Evolutionary conservation across 352 stramenopile species (phyloP), one percentile per base, ranked within the genome.

Genomic region (Plasmopara halstedii): DNA sequence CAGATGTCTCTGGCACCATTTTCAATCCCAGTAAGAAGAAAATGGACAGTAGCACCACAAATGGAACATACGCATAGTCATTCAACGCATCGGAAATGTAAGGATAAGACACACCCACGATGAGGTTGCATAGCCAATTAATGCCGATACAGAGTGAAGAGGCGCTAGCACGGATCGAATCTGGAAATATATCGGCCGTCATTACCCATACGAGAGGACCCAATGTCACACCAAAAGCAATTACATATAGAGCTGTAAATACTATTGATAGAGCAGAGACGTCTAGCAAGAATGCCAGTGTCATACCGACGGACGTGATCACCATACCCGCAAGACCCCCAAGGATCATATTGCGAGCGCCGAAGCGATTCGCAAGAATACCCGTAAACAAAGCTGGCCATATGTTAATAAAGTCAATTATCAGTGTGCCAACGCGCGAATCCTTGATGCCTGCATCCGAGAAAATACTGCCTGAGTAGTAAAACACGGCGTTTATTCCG

Each of bases 61-160:
- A 80, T 21, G 70, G 62, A 39, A 52, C 45, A 27, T 52, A 52
- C 35, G 45, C 45, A 27, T 52, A 52, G 34, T 62, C 54, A 15
- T 58, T 39, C n/a, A 79, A 56, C 5, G 62, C 68, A 33, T 66
- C 63, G 6, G 64, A 66, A 36, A 79, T 62, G 53, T 76, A 82
- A 27, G 72, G 75, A 44, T 73, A 87, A 6, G 59, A 43, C 6
- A 85, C 56, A n/a, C 73, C 73, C 26, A 83, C 58, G 29, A 73
- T 38, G 20, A 85, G 58, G 53, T 81, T 84, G 46, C 51, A 75
- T 14, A 66, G 23, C 64, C 64, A 86, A 53, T 80, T 83, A 32
- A 58, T 58, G 25, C 72, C 63, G 19, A 77, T 73, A 20, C 51
- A 61, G 15, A 61, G 41, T 40, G 53, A 61, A 3, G 53, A 61